phyloP scores from a whole-genome alignment of 441 rosid species.

The Adansonia rubrostipa region DNA sequence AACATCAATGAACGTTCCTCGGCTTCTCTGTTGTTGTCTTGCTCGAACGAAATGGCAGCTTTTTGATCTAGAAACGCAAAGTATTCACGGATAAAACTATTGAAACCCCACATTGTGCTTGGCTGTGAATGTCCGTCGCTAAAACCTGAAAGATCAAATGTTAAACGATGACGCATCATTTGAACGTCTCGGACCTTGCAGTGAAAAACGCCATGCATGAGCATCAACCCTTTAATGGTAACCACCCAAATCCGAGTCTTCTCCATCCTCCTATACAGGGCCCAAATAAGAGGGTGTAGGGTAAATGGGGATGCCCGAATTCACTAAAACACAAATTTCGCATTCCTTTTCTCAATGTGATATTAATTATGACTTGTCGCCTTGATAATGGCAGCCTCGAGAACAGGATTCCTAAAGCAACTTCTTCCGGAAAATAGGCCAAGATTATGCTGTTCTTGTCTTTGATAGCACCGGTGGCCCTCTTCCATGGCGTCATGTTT shows the following conservation, averaged over 20 bases:
- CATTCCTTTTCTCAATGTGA: constrained; percentile 59
- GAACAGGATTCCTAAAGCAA: constrained; percentile 48
- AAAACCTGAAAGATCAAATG: constrained; percentile 71
- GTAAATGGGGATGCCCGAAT: constrained; percentile 60
- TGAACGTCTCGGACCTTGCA: constrained; percentile 51
- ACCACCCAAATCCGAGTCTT: constrained; percentile 72
- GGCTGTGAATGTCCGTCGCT: constrained; percentile 46
- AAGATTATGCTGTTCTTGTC: constrained; percentile 64
- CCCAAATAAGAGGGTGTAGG: constrained; percentile 53
- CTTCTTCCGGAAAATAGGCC: constrained; percentile 33
- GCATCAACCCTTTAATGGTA: constrained; percentile 70
- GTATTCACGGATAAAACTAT: constrained; percentile 63
- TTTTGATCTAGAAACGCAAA: constrained; percentile 61
- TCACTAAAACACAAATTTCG: constrained; percentile 67
- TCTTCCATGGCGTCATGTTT: constrained; percentile 65
- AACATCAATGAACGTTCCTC: background rate
- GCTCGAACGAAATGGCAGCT: constrained; percentile 39
- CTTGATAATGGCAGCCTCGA: constrained; percentile 67
- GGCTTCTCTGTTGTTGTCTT: background rate
- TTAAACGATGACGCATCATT: constrained; percentile 52
- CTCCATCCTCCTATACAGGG: constrained; percentile 53
- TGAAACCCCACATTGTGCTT: constrained; percentile 56
- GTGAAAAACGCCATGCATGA: constrained; percentile 72
- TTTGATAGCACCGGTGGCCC: constrained; percentile 69
- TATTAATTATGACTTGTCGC: constrained; percentile 78